phyloP scores from a whole-genome alignment of 2,329 filamentous ascomycete species.

The Colletotrichum orchidophilum region DNA sequence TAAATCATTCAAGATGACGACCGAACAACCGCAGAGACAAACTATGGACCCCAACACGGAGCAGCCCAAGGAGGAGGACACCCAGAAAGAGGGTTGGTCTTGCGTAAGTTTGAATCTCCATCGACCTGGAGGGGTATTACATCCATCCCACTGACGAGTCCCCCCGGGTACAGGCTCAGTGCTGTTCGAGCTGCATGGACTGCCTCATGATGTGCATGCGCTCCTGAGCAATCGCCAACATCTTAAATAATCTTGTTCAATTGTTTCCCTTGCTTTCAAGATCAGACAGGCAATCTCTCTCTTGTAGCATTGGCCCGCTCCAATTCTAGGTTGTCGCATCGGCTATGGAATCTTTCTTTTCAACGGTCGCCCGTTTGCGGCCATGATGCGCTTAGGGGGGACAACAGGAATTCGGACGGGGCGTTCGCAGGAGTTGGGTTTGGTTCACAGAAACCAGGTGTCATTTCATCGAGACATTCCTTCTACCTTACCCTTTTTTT shows the following conservation, averaged over 20 bases:
- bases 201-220: conserved; percentile 6
- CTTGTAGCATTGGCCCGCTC: too few relatives aligned
- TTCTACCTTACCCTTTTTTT: background rate
- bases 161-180: background rate
- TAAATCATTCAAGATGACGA: background rate
- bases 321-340: background rate
- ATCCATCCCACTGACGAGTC: background rate
- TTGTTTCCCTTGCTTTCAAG: background rate
- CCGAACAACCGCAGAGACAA: conserved; percentile 4
- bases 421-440: background rate
- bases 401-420: background rate
- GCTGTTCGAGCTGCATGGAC: conserved; percentile 9
- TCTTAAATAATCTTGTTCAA: background rate
- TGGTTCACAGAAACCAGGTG: background rate
- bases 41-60: background rate
- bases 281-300: background rate
- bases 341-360: background rate
- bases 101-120: background rate
- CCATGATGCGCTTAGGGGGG: background rate
- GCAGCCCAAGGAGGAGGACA: background rate
- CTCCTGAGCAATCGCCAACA: background rate
- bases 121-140: background rate
- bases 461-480: background rate
- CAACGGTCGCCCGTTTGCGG: background rate
- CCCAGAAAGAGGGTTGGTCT: background rate